phyloP scores from a whole-genome alignment of 108 stramenopile species.

The Cyclotella sp. region DNA sequence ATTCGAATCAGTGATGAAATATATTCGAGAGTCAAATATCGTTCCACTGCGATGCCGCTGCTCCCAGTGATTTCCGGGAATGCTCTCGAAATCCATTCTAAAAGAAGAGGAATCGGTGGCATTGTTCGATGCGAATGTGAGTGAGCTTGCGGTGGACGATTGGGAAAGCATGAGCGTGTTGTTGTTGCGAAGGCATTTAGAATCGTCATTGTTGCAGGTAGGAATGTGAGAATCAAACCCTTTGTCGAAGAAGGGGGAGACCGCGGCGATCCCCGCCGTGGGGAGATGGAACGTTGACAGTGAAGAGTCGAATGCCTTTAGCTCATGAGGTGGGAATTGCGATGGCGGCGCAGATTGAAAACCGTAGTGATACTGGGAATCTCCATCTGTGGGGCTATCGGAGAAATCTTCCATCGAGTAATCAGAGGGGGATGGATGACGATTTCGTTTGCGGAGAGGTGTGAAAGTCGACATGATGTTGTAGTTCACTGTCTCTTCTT shows the following conservation, averaged over 20 bases:
- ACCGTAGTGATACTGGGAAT: neutral
- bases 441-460: conserved; percentile 1
- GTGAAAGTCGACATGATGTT: conserved; percentile 12
- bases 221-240: too few relatives aligned
- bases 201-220: too few relatives aligned
- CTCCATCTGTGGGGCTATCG: neutral
- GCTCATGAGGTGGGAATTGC: neutral
- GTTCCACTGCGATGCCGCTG: neutral
- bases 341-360: neutral
- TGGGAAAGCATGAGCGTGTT: conserved; percentile 17
- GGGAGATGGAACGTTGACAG: neutral
- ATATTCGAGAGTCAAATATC: conserved; percentile 5
- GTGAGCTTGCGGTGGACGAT: conserved; percentile 7
- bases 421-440: neutral
- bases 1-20: conserved; percentile 12
- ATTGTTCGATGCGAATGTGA: conserved; percentile 4
- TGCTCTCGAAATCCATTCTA: conserved; percentile 8
- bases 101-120: conserved; percentile 13
- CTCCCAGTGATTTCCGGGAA: neutral
- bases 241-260: conserved; percentile 14
- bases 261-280: neutral
- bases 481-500: neutral
- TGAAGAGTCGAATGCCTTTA: neutral
- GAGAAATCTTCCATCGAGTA: conserved; percentile 6
- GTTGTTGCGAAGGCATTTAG: neutral